Conservation (phyloP, 1,284 basidiomycete species). For the Rhodotorula sp. region DNA sequence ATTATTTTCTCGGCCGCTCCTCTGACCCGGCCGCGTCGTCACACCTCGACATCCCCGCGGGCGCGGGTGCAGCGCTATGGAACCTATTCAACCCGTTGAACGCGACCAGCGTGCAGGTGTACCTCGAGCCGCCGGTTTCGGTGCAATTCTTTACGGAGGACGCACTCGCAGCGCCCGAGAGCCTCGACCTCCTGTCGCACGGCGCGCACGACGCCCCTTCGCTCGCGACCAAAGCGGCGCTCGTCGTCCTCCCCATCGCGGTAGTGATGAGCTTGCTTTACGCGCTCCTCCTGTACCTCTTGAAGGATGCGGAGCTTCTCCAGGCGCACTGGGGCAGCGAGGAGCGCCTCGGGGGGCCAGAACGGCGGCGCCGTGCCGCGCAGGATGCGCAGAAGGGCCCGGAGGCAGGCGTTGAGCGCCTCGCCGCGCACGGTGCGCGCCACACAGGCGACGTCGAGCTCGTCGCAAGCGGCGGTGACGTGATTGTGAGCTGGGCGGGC, state of each 20-base stretch:
- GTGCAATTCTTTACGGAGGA: slow-evolving; percentile 44
- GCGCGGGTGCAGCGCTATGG: slow-evolving; percentile 63
- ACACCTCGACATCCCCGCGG: slow-evolving; percentile 9
- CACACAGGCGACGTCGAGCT: slow-evolving; percentile 73
- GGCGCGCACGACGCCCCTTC: slow-evolving; percentile 52
- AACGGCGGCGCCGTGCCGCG: slow-evolving; percentile 47
- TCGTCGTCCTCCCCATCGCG: slow-evolving; percentile 81
- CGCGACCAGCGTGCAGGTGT: slow-evolving; percentile 70
- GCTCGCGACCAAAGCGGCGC: slow-evolving; percentile 71
- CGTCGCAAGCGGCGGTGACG: slow-evolving; percentile 68
- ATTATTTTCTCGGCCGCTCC: slow-evolving; percentile 40
- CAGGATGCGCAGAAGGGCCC: background rate
- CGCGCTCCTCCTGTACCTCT: slow-evolving; percentile 77
- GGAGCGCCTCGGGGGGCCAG: slow-evolving; percentile 55
- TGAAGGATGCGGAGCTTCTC: slow-evolving; percentile 87
- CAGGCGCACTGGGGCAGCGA: slow-evolving; percentile 60
- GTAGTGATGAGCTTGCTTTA: slow-evolving; percentile 75
- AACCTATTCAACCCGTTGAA: slow-evolving; percentile 73
- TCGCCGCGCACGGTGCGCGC: background rate
- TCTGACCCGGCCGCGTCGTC: slow-evolving; percentile 13
- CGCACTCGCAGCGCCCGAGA: slow-evolving; percentile 50
- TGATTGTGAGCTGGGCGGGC: slow-evolving; percentile 69
- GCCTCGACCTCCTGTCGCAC: slow-evolving; percentile 39
- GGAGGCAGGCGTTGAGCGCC: slow-evolving; percentile 8
- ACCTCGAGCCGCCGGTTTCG: slow-evolving; percentile 72